Conservation (phyloP, 2,329 filamentous ascomycete genomes). For the Daldinia sp. region DNA sequence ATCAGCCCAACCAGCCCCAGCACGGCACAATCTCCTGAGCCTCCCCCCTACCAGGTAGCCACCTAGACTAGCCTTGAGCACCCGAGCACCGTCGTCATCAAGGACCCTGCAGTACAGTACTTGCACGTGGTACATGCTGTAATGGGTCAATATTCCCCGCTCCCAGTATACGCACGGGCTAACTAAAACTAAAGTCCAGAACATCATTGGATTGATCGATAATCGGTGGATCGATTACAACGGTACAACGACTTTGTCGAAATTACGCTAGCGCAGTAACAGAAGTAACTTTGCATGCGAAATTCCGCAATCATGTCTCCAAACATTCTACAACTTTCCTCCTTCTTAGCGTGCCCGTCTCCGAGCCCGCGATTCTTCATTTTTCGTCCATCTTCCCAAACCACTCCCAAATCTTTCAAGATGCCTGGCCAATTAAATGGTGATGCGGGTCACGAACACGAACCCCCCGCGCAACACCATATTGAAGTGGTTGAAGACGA, state of each 20-base stretch:
- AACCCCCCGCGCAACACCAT: conserved; percentile 54
- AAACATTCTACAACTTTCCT: conserved; percentile 37
- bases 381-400: conserved; percentile 16
- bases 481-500: conserved; percentile 59
- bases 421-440: conserved; percentile 55
- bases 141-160: conserved; percentile 21
- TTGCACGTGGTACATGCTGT: conserved; percentile 28
- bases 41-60: too few species aligned
- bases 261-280: conserved; percentile 1
- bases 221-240: conserved; percentile 11
- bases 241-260: background rate
- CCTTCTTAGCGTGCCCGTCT: conserved; percentile 24
- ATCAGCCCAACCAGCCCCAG: background rate
- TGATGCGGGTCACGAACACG: conserved; percentile 42
- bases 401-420: conserved; percentile 28
- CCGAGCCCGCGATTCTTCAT: conserved; percentile 25
- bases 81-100: conserved; percentile 22
- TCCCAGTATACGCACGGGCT: conserved; percentile 14
- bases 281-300: conserved; percentile 13
- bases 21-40: background rate
- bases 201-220: conserved; percentile 27
- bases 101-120: conserved; percentile 31
- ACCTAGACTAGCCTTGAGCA: background rate
- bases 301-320: conserved; percentile 34
- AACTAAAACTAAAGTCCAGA: conserved; percentile 26